A percentile compares a stretch with the other conserved stretches of the same genome.
phyloP scores from a whole-genome alignment of 495 filamentous ascomycete species.

The Xylaria castorea region DNA sequence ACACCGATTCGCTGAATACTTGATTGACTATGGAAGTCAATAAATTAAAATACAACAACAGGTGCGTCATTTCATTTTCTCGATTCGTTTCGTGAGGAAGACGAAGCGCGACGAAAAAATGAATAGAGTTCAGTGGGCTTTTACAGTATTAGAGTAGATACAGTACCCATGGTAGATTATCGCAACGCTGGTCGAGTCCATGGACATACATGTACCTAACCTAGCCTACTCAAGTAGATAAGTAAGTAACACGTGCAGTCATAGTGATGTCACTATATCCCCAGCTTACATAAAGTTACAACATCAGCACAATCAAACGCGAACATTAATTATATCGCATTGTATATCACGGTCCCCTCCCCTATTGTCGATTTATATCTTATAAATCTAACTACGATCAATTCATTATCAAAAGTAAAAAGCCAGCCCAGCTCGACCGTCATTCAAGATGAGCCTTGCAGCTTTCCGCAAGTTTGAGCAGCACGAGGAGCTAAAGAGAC shows the following conservation, averaged over 20 bases:
- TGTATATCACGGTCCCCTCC: background rate
- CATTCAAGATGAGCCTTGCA: slow-evolving; percentile 52
- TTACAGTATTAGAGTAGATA: background rate
- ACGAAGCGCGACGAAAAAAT: background rate
- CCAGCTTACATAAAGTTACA: background rate
- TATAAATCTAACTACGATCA: background rate
- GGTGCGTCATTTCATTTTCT: background rate
- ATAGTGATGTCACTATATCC: slow-evolving; percentile 19
- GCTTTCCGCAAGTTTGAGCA: slow-evolving; percentile 60
- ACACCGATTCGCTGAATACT: background rate
- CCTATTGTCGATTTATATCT: background rate
- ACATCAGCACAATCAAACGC: background rate
- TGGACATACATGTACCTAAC: background rate
- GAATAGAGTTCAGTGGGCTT: background rate
- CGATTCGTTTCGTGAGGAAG: background rate
- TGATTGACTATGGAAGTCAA: background rate
- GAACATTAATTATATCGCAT: background rate
- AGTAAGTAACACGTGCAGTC: background rate
- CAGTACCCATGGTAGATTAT: background rate
- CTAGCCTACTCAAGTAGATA: background rate
- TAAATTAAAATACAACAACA: background rate
- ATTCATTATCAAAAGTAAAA: background rate
- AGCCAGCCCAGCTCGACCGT: background rate
- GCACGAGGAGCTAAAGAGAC: slow-evolving; percentile 58
- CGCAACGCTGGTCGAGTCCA: background rate